Base-by-base conservation (phyloP, 768 basidiomycete species). In the Russula brevipes region DNA sequence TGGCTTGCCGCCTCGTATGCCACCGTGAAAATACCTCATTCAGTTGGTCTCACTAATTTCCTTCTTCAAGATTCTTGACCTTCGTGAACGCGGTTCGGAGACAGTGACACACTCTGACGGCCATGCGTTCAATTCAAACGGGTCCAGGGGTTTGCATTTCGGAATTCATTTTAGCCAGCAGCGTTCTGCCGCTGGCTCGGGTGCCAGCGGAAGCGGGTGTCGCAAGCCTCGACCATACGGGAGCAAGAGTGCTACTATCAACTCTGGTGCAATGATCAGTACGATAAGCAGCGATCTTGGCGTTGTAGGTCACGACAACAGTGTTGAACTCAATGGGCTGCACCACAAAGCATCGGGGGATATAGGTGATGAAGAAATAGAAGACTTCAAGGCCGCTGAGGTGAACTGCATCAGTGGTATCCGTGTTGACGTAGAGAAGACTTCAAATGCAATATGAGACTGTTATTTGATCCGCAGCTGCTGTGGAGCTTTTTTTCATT, bases 1-100 rank as follows among this genome's bases (percentile, higher is more conserved):
- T 92, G 50, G 89, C 89, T 5, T 91, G 89, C 72, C 85, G 89
- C 62, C 79, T 92, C 44, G 87, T 88, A 67, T 65, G 81, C 63
- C 24, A 16, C 42, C 47, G 30, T 54, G 17, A 1, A 45, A 38
- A 36, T 44, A 39, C 59, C 64, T 54, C 16, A 16, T n/a, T n/a
- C 14, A 14, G 5, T 24, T 19, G 19, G 41, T 31, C 30, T 45
- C 35, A 41, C 36, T 45, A 17, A 52, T 31, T 17, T n/a, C 31
- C 17, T 50, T 42, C 19, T 8, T 5, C 6, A 5, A 88, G 87
- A 91, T 91, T 71, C 82, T 91, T 60, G 89, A 91, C 71, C 82
- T 91, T 64, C 87, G 87, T 33, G 87, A 91, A 71, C 85, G 89
- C 61, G 88, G 89, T 46, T 88, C 88, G 0, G 87, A 90, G 70